Conservation (phyloP, 208 protist genomes). For the Trypanosoma cruzi region DNA sequence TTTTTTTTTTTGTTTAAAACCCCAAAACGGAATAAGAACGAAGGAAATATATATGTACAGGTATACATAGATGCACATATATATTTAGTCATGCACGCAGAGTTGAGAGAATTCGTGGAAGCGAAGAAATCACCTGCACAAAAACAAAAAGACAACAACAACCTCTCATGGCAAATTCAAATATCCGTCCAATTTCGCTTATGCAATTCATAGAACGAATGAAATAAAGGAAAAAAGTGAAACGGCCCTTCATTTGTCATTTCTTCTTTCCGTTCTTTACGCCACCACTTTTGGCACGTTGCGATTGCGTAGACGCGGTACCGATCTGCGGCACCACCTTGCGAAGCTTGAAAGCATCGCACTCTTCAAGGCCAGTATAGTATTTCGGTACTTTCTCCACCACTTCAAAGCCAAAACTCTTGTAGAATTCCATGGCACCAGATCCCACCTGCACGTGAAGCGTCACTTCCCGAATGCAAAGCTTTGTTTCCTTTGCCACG, state of each 20-base stretch:
- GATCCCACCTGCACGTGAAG: slow-evolving; percentile 90
- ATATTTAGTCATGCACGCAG: too few species aligned
- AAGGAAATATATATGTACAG: too few species aligned
- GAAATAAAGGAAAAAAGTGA: slow-evolving; percentile 14
- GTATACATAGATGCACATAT: too few species aligned
- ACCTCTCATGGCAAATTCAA: too few species aligned
- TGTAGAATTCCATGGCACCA: slow-evolving; percentile 85
- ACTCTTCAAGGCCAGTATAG: slow-evolving; percentile 72
- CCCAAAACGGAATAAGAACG: neutral
- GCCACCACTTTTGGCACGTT: slow-evolving; percentile 20
- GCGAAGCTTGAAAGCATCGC: slow-evolving; percentile 69
- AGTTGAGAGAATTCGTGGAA: too few species aligned
- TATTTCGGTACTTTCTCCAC: slow-evolving; percentile 70
- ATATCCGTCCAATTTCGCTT: too few species aligned
- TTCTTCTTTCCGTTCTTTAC: slow-evolving; percentile 29
- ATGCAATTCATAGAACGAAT: neutral
- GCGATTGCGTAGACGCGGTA: slow-evolving; percentile 25
- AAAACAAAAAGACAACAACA: too few species aligned
- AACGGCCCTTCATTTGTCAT: slow-evolving; percentile 7
- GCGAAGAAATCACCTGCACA: too few species aligned
- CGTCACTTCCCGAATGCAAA: slow-evolving; percentile 52
- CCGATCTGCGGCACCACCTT: slow-evolving; percentile 60
- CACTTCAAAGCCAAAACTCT: slow-evolving; percentile 71
- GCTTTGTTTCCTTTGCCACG: slow-evolving; percentile 54
- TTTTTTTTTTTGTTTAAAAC: neutral